Evolutionary conservation across 1,284 basidiomycete genomes (phyloP).

Genomic region (Takashimella koratensis): DNA sequence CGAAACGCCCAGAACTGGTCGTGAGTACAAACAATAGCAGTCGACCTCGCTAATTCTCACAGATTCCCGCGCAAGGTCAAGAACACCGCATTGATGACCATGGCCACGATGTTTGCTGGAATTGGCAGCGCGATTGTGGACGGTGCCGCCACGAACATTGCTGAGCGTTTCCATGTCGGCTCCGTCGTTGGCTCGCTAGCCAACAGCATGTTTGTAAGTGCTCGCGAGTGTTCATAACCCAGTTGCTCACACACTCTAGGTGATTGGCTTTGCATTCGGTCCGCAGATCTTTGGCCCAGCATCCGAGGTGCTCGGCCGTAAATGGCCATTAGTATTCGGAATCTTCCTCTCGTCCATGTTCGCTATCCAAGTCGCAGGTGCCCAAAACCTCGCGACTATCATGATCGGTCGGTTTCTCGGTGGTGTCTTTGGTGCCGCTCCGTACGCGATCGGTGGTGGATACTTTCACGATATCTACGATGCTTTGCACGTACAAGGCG

Average conservation of each 20-base stretch:
- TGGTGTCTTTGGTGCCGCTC: slow-evolving; percentile 52
- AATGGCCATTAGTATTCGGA: slow-evolving; percentile 26
- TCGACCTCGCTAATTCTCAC: slow-evolving; percentile 1
- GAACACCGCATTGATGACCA: slow-evolving; percentile 15
- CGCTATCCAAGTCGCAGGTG: slow-evolving; percentile 39
- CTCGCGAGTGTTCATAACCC: not conserved
- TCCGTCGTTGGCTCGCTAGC: slow-evolving; percentile 17
- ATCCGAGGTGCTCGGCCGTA: slow-evolving; percentile 56
- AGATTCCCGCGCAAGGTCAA: slow-evolving; percentile 8
- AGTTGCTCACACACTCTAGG: not conserved
- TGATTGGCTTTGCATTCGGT: slow-evolving; percentile 50
- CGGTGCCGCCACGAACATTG: slow-evolving; percentile 7
- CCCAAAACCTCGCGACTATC: slow-evolving; percentile 63
- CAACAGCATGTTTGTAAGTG: slow-evolving; percentile 17
- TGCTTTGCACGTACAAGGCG: slow-evolving; percentile 9
- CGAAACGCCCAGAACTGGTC: slow-evolving; percentile 67
- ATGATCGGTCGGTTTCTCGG: slow-evolving; percentile 62
- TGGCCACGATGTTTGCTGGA: slow-evolving; percentile 21
- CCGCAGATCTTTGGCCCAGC: slow-evolving; percentile 58
- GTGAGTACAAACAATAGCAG: slow-evolving; percentile 6
- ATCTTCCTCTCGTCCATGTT: slow-evolving; percentile 34
- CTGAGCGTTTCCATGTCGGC: slow-evolving; percentile 8
- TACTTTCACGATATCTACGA: slow-evolving; percentile 20
- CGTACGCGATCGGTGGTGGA: slow-evolving; percentile 20
- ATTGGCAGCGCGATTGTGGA: slow-evolving; percentile 10